Conservation (phyloP, 495 filamentous ascomycete genomes). For the Talaromyces trachyspermus region DNA sequence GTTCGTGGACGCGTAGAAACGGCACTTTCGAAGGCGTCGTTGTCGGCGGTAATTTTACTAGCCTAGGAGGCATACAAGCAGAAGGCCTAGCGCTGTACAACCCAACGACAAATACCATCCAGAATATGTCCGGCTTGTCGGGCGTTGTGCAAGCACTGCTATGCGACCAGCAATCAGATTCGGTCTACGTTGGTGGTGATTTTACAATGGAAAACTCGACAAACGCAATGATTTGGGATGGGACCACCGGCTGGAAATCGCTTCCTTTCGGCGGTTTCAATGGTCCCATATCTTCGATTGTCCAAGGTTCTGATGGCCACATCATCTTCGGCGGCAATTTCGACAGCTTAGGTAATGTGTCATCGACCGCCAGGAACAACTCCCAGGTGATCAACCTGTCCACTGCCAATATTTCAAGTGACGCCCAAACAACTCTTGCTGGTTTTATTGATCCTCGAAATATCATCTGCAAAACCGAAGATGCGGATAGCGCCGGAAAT, state of each 20-base stretch:
- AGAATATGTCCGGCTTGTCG: conserved; percentile 65
- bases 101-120: conserved; percentile 56
- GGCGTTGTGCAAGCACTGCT: conserved; percentile 74
- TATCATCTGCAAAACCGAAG: conserved; percentile 73
- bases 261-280: conserved; percentile 92
- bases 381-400: conserved; percentile 78
- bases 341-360: conserved; percentile 78
- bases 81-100: conserved; percentile 76
- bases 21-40: conserved; percentile 67
- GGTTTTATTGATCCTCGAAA: conserved; percentile 75
- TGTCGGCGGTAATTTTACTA: conserved; percentile 95
- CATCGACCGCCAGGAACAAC: conserved; percentile 50
- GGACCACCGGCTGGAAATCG: conserved; percentile 63
- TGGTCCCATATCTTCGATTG: conserved; percentile 82
- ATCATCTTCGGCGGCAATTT: conserved; percentile 93
- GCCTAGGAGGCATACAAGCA: conserved; percentile 65
- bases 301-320: conserved; percentile 67
- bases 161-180: conserved; percentile 75
- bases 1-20: conserved; percentile 62
- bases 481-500: conserved; percentile 55
- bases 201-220: conserved; percentile 73
- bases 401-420: conserved; percentile 63
- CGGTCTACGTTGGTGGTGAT: conserved; percentile 84
- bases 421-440: conserved; percentile 46
- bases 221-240: conserved; percentile 83